Evolutionary conservation across 2,329 filamentous ascomycete species (phyloP), one percentile per base, ranked within the genome.

Genomic region (Fusarium decemcellulare): DNA sequence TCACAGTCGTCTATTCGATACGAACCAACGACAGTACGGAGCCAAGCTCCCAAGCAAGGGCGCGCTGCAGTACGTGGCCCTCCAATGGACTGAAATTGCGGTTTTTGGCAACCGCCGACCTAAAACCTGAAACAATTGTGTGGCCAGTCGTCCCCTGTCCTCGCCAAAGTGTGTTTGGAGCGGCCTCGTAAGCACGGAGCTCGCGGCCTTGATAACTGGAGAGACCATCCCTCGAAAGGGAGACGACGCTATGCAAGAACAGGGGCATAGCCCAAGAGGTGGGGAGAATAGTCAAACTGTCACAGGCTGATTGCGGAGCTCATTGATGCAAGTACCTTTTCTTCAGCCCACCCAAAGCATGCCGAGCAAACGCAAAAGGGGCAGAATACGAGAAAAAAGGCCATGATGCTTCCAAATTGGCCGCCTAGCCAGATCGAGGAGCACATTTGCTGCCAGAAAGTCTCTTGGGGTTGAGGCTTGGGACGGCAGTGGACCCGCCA

Each of bases 351-450:
- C 59, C 63, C 42, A 64, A 70, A 70, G 70, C 54, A 54, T 50
- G 51, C 50, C 50, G 50, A 54, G 47, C 51, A 67, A 63, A 63
- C 34, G 48, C 39, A 61, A 70, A 69, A 70, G 59, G 67, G 67
- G 67, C 48, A 30, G 43, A n/a, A 70, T 64, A 70, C 67, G 67
- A 68, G 67, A 59, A 53, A 60, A 70, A 51, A 70, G 29, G 15
- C 40, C 43, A 54, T 68, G 57, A 62, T 69, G 65, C 62, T 60
- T 53, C 59, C 50, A 67, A 68, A 64, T 57, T 43, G 58, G 32
- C 59, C 59, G 51, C 70, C 65, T 66, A 62, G 40, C 52, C 70
- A 30, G 48, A 53, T 71, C 18, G 11, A 70, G 63, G 43, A 30
- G 37, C 51, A 14, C 43, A 55, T 58, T 61, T 59, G 47, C 52